phyloP scores from a whole-genome alignment of 371 early-diverging fungal species.

The Rhizopus microsporus region DNA sequence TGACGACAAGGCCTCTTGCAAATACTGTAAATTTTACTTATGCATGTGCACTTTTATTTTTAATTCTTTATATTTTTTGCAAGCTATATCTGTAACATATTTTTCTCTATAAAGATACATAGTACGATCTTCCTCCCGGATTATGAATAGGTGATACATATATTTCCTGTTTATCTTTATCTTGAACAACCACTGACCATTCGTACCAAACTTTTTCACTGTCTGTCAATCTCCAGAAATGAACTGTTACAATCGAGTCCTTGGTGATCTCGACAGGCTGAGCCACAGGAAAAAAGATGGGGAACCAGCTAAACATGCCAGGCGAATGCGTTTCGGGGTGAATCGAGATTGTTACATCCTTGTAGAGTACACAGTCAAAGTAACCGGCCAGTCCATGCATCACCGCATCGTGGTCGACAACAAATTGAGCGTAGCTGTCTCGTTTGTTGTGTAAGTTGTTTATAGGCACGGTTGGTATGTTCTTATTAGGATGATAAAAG shows the following conservation, averaged over 20 bases:
- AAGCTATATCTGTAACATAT: slow-evolving; percentile 1
- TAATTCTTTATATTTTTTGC: slow-evolving; percentile 1
- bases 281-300: slow-evolving; percentile 89
- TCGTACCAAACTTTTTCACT: slow-evolving; percentile 93
- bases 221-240: slow-evolving; percentile 84
- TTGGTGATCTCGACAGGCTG: slow-evolving; percentile 69
- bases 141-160: slow-evolving; percentile 53
- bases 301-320: slow-evolving; percentile 97
- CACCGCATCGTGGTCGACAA: slow-evolving; percentile 55
- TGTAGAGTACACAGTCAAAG: slow-evolving; percentile 89
- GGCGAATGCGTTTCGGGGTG: slow-evolving; percentile 84
- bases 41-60: background rate
- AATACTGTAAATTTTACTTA: background rate
- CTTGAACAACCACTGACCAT: slow-evolving; percentile 66
- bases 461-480: slow-evolving; percentile 44
- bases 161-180: slow-evolving; percentile 26
- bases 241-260: slow-evolving; percentile 61
- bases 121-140: slow-evolving; percentile 56
- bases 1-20: slow-evolving; percentile 10
- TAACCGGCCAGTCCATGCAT: slow-evolving; percentile 95
- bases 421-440: slow-evolving; percentile 57
- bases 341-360: slow-evolving; percentile 81
- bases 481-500: slow-evolving; percentile 78
- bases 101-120: slow-evolving; percentile 56
- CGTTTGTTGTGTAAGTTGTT: slow-evolving; percentile 78